Conservation (phyloP, 495 filamentous ascomycete species). For the Penicillium odoratum region DNA sequence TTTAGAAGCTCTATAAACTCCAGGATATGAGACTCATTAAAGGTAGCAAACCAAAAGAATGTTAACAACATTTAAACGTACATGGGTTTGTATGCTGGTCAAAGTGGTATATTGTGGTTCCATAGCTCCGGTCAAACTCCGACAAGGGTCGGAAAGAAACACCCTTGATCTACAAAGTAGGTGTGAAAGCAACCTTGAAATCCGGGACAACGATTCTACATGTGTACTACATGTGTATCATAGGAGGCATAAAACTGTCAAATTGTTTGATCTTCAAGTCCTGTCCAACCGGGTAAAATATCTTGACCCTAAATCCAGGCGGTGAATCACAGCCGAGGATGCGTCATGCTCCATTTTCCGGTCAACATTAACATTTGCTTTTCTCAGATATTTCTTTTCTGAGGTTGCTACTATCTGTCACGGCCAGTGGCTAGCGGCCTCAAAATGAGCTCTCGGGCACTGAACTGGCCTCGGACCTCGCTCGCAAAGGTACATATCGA, state of each 20-base stretch:
- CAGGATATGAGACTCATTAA: too few relatives aligned
- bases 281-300: background rate
- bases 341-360: conserved; percentile 25
- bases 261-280: background rate
- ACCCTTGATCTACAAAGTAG: too few relatives aligned
- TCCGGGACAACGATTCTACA: background rate
- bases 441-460: conserved; percentile 38
- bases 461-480: conserved; percentile 36
- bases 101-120: background rate
- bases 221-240: too few relatives aligned
- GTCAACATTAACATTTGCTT: conserved; percentile 8
- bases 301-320: conserved; percentile 12
- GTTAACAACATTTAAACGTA: too few relatives aligned
- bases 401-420: background rate
- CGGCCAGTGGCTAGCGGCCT: conserved; percentile 1
- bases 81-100: background rate
- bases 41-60: too few relatives aligned
- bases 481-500: conserved; percentile 28
- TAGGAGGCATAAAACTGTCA: background rate
- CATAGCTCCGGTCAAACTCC: background rate
- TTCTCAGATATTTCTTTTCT: background rate
- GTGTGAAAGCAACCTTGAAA: background rate
- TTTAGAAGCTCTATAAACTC: too few relatives aligned
- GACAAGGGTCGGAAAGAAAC: background rate
- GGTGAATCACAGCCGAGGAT: conserved; percentile 27